phyloP scores from a whole-genome alignment of 2,329 filamentous ascomycete genomes.

The Penicillium sp. region DNA sequence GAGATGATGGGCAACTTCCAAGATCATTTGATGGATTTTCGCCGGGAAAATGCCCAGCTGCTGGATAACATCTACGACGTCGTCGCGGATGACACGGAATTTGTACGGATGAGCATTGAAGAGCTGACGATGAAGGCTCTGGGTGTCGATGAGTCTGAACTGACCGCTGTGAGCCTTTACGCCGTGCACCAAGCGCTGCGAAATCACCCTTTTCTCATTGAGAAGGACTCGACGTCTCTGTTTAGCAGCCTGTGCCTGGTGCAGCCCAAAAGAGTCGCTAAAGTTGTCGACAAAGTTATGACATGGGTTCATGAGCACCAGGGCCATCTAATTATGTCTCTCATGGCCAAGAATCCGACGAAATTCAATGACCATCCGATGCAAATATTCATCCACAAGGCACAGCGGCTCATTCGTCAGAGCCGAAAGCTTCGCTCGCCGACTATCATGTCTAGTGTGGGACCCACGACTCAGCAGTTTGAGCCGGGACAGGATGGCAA shows the following conservation, averaged over 20 bases:
- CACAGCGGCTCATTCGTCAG: constrained; percentile 38
- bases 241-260: constrained; percentile 45
- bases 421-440: constrained; percentile 43
- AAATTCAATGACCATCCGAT: constrained; percentile 37
- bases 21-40: constrained; percentile 32
- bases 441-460: constrained; percentile 40
- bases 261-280: constrained; percentile 49
- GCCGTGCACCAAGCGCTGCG: constrained; percentile 34
- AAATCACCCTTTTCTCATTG: constrained; percentile 33
- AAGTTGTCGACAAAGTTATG: constrained; percentile 48
- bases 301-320: constrained; percentile 54
- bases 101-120: constrained; percentile 33
- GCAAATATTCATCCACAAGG: constrained; percentile 43
- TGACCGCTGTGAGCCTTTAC: constrained; percentile 33
- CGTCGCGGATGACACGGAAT: constrained; percentile 37
- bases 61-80: constrained; percentile 39
- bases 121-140: constrained; percentile 37
- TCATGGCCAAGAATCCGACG: constrained; percentile 24
- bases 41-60: constrained; percentile 28
- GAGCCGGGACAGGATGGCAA: constrained; percentile 26
- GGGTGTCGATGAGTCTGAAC: constrained; percentile 24
- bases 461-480: constrained; percentile 37
- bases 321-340: constrained; percentile 28
- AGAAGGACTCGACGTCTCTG: constrained; percentile 31
- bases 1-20: constrained; percentile 34